Conservation (phyloP, 139 green algal species). For the Chlorella sp. region DNA sequence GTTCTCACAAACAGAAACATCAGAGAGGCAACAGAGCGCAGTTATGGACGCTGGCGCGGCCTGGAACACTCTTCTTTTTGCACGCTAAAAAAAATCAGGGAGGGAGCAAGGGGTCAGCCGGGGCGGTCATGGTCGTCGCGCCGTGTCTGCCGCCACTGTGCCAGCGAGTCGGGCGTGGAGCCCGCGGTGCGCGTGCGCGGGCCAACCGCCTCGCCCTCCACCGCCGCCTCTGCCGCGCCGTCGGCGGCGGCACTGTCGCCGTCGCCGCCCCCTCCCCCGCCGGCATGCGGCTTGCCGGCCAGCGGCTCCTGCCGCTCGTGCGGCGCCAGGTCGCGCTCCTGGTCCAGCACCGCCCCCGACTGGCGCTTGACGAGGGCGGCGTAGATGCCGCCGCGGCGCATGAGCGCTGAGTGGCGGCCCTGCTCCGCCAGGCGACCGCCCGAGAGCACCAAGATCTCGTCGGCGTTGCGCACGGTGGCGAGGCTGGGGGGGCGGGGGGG, state of each 20-base stretch:
- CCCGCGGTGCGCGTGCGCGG: not conserved
- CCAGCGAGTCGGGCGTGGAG: conserved; percentile 19
- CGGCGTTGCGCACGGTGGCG: conserved; percentile 74
- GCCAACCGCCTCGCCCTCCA: not conserved
- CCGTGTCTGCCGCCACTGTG: conserved; percentile 19
- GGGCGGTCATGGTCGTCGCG: conserved; percentile 14
- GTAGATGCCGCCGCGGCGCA: conserved; percentile 43
- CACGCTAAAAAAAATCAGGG: too few species aligned
- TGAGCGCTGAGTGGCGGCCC: conserved; percentile 66
- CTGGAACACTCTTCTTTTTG: too few species aligned
- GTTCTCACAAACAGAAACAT: not conserved
- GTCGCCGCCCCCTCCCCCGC: not conserved
- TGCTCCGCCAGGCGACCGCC: conserved; percentile 69
- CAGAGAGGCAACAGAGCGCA: too few species aligned
- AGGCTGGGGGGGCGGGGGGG: conserved; percentile 41
- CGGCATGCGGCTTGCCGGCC: not conserved
- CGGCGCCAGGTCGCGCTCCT: conserved; percentile 26
- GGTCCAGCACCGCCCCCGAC: conserved; percentile 25
- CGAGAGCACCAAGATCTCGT: conserved; percentile 79
- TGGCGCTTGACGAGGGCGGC: conserved; percentile 43
- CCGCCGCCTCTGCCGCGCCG: not conserved
- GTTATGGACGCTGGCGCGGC: too few species aligned
- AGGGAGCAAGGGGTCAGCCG: not conserved
- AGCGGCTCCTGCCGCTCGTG: conserved; percentile 22
- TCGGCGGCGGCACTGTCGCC: not conserved